Evolutionary conservation across 2,329 filamentous ascomycete species (phyloP), one percentile per base, ranked within the genome.

Genomic region (Epichloe elymi): DNA sequence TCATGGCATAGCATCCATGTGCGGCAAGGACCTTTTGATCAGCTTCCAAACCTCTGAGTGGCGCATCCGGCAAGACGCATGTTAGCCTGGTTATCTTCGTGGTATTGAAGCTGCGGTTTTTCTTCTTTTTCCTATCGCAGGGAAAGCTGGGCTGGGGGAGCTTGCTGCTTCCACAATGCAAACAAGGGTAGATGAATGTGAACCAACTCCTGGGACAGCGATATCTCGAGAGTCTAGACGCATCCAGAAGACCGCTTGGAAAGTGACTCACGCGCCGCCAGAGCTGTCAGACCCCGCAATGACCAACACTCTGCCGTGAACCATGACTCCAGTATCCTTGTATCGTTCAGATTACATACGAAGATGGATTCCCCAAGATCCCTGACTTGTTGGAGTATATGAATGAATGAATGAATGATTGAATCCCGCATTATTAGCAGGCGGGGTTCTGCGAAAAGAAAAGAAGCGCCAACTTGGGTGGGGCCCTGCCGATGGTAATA

Each of bases 1-100:
- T 96, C 82, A 96, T 94, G 53, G 88, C 89, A 74, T 97, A 97
- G 70, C 87, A 93, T 53, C 85, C 83, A 77, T 97, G 89, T 17
- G 87, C 88, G 43, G 89, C 86, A 54, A 95, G 85, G 54, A 95
- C 89, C 66, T 95, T 95, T 64, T 97, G 90, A 65, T 97, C 91
- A 39, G 91, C 93, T 67, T 98, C 91, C 36, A 98, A 80, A 48
- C 91, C 93, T 51, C 90, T 95, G 61, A 37, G 26, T 17, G 30
- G 33, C 14, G 20, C 12, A 42, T 23, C n/a, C 7, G 40, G 23
- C 37, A 38, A 35, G 30, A 19, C 11, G 6, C 36, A 48, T 39
- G 36, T 47, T 39, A 47, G 46, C 36, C 36, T 33, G n/a, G 20
- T 3, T 23, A 7, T 15, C 8, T 12, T 19, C 3, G 19, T 8